Base-by-base conservation (phyloP, 2,329 filamentous ascomycete genomes). In the Amesomyces nigricolor region DNA sequence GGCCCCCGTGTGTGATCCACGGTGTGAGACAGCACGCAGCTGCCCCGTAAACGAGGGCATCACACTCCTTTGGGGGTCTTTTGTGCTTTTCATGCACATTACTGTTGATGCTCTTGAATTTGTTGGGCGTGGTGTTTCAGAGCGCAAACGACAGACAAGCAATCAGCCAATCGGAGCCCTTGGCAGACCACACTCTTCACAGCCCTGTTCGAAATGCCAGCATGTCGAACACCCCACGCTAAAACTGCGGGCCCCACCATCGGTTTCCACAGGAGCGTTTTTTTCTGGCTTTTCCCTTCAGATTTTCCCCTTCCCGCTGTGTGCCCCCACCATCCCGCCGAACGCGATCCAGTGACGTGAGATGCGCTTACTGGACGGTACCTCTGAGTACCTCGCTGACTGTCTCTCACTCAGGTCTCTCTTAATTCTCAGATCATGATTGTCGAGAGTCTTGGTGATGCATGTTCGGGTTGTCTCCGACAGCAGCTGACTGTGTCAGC, bases 261-360 rank as follows among this genome's bases (percentile, higher is more conserved):
- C 29, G 19, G 29, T 17, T 43, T 52, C 42, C 26, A 16, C 45
- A 26, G 38, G 17, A 10, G 13, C 4, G 9, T 35, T 48, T 47
- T 53, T 45, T 44, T n/a, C 39, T 30, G n/a, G 4, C 48, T 53
- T 3, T 68, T 74, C 55, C 70, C 74, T 54, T 39, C 35, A 5
- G 16, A n/a, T 35, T 30, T 38, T 51, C 40, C 35, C 22, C 16
- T 48, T 53, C 45, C 17, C 45, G 40, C 26, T 22, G 26, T 32
- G n/a, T 13, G 32, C 49, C 53, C 40, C 47, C 53, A 43, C 51
- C 37, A 44, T 39, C 17, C 46, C 42, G 45, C 35, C 39, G 22
- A 49, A 37, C 38, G 17, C 19, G 13, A 19, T 43, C 26, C 42
- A 16, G 30, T 52, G 32, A 52, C 49, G 40, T 52, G 26, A 14